These are phyloP conservation scores for Saitozyma sp. DNA, from an alignment of 768 basidiomycete genomes.

Conservation along the genomic window DNA sequence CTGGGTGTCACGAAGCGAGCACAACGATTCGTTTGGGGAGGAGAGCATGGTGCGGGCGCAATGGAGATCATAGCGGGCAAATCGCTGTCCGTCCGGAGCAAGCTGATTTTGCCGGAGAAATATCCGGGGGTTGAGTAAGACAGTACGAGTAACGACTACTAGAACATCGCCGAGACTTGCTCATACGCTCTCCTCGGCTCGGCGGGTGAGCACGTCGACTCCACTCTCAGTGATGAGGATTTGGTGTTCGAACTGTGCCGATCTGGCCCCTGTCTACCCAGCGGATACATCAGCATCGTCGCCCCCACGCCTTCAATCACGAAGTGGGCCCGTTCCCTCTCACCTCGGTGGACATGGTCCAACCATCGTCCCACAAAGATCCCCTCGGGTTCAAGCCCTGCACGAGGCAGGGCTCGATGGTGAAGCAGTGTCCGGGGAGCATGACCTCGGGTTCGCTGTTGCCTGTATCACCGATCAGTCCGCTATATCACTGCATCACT, in stretches of 20 bases:
- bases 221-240: slow-evolving; percentile 76
- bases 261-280: slow-evolving; percentile 70
- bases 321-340: slow-evolving; percentile 28
- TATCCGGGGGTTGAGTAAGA: too few species aligned
- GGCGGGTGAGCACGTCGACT: slow-evolving; percentile 70
- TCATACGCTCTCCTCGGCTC: slow-evolving; percentile 9
- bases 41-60: too few species aligned
- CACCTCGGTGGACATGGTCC: slow-evolving; percentile 88
- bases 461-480: slow-evolving; percentile 55
- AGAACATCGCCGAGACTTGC: too few species aligned
- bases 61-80: too few species aligned
- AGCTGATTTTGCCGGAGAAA: too few species aligned
- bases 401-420: slow-evolving; percentile 82
- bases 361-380: slow-evolving; percentile 85
- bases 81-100: too few species aligned
- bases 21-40: too few species aligned
- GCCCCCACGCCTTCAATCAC: too few species aligned
- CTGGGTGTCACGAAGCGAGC: too few species aligned
- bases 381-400: slow-evolving; percentile 69
- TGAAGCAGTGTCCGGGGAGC: slow-evolving; percentile 85
- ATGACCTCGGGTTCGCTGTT: slow-evolving; percentile 81
- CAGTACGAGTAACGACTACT: too few species aligned
- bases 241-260: slow-evolving; percentile 87
- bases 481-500: neutral
- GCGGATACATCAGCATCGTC: neutral